A percentile compares a stretch with the other conserved stretches of the same genome.
phyloP scores from a whole-genome alignment of 768 basidiomycete genomes.

The Macrolepiota dolichaula region DNA sequence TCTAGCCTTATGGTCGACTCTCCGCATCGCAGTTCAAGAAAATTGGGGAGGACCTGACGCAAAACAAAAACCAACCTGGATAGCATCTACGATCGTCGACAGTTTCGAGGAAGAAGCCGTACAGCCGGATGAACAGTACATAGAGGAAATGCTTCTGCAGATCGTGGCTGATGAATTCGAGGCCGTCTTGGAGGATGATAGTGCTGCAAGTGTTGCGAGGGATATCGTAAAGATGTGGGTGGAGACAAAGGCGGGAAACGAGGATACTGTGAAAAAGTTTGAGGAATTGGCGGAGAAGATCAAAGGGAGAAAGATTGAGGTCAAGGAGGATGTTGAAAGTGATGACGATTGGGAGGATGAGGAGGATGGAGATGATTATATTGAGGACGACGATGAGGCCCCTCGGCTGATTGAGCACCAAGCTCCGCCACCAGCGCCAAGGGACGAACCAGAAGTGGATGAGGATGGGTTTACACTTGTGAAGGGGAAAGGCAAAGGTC shows the following conservation, averaged over 20 bases:
- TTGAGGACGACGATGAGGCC: conserved; percentile 18
- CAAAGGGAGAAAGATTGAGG: conserved; percentile 52
- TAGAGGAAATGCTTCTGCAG: conserved; percentile 81
- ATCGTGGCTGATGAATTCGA: conserved; percentile 90
- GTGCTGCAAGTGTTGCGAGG: conserved; percentile 65
- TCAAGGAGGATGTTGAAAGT: conserved; percentile 42
- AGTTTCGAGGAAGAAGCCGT: conserved; percentile 60
- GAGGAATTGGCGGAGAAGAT: conserved; percentile 61
- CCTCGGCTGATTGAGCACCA: conserved; percentile 51
- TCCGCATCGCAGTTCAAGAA: conserved; percentile 82
- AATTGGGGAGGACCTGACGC: conserved; percentile 81
- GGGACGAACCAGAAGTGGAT: conserved; percentile 72
- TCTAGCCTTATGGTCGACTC: conserved; percentile 79
- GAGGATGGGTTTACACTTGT: conserved; percentile 93
- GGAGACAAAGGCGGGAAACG: conserved; percentile 40
- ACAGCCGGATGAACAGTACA: conserved; percentile 62
- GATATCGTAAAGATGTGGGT: conserved; percentile 74
- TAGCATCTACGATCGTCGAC: conserved; percentile 78
- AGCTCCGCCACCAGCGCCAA: conserved; percentile 23
- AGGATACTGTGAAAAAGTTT: conserved; percentile 50
- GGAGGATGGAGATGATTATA: conserved; percentile 35
- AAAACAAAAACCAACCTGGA: conserved; percentile 76
- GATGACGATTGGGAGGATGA: conserved; percentile 44
- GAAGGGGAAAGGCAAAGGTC: conserved; percentile 55
- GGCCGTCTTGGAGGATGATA: conserved; percentile 78